These are phyloP conservation scores for Pythium coloratum DNA, from an alignment of 352 stramenopile species.

Conservation along the genomic window DNA sequence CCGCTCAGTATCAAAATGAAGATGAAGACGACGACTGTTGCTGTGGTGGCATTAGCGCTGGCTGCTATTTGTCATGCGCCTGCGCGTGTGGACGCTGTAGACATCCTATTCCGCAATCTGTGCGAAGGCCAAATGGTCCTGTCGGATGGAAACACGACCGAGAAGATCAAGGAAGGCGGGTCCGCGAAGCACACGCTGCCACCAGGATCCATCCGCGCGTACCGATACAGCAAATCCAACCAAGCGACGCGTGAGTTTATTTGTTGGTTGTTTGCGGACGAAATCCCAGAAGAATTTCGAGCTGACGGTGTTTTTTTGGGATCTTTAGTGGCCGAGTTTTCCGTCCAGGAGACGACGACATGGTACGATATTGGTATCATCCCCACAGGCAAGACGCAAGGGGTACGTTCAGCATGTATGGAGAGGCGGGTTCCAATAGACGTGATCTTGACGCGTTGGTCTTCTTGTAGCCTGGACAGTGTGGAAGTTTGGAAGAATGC, in stretches of 20 bases:
- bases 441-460: background rate
- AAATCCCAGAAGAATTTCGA: background rate
- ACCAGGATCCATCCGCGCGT: slow-evolving; percentile 16
- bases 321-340: slow-evolving; percentile 28
- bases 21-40: background rate
- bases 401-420: slow-evolving; percentile 11
- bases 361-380: slow-evolving; percentile 34
- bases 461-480: slow-evolving; percentile 38
- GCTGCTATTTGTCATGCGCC: background rate
- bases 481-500: slow-evolving; percentile 51
- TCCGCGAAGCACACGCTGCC: slow-evolving; percentile 27
- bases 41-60: slow-evolving; percentile 6
- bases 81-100: slow-evolving; percentile 16
- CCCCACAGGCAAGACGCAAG: slow-evolving; percentile 13
- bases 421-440: too few relatives aligned
- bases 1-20: slow-evolving; percentile 17
- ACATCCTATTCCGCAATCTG: slow-evolving; percentile 45
- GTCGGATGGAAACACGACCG: slow-evolving; percentile 30
- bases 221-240: slow-evolving; percentile 20
- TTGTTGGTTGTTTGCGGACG: background rate
- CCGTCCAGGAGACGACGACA: slow-evolving; percentile 17
- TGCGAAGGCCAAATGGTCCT: slow-evolving; percentile 39
- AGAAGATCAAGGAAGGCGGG: slow-evolving; percentile 26
- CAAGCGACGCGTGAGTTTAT: slow-evolving; percentile 28
- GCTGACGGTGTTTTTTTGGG: background rate